A percentile compares a stretch with the other conserved stretches of the same genome.
phyloP scores from a whole-genome alignment of 768 basidiomycete genomes.

The Suillus decipiens region DNA sequence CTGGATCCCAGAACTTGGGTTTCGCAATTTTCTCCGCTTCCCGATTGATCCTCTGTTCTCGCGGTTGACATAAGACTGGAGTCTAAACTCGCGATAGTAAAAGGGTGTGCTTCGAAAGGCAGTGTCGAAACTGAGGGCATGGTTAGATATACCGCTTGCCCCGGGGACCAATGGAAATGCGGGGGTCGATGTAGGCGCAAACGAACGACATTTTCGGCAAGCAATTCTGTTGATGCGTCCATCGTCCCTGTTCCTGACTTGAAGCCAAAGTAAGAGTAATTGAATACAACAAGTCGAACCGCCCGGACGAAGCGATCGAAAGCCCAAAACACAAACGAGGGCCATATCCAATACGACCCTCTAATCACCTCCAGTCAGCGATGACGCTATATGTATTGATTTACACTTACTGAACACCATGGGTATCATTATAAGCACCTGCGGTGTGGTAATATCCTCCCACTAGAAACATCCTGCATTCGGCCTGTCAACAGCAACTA shows the following conservation, averaged over 20 bases:
- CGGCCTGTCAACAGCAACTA: slow-evolving; percentile 8
- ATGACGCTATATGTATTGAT: neutral
- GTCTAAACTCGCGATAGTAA: slow-evolving; percentile 54
- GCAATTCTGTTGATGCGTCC: slow-evolving; percentile 43
- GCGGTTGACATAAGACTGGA: slow-evolving; percentile 18
- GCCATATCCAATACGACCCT: slow-evolving; percentile 31
- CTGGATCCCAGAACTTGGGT: neutral
- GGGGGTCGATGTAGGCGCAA: slow-evolving; percentile 32
- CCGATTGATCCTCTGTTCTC: too few species aligned
- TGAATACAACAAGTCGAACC: slow-evolving; percentile 43
- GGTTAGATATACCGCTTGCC: slow-evolving; percentile 55
- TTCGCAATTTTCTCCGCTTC: too few species aligned
- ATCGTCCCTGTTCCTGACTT: slow-evolving; percentile 25
- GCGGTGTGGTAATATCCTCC: slow-evolving; percentile 44
- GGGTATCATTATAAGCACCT: neutral
- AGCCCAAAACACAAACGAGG: slow-evolving; percentile 32
- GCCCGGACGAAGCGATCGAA: slow-evolving; percentile 53
- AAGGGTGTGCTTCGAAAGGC: slow-evolving; percentile 59
- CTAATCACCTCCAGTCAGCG: slow-evolving; percentile 13
- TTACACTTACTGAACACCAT: slow-evolving; percentile 15
- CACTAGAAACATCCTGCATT: slow-evolving; percentile 34
- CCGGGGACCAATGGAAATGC: slow-evolving; percentile 53
- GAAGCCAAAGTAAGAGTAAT: slow-evolving; percentile 42
- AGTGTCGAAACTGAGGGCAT: slow-evolving; percentile 46
- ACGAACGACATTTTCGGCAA: slow-evolving; percentile 41